phyloP scores from a whole-genome alignment of 352 stramenopile species.

The Pythium guiyangense region DNA sequence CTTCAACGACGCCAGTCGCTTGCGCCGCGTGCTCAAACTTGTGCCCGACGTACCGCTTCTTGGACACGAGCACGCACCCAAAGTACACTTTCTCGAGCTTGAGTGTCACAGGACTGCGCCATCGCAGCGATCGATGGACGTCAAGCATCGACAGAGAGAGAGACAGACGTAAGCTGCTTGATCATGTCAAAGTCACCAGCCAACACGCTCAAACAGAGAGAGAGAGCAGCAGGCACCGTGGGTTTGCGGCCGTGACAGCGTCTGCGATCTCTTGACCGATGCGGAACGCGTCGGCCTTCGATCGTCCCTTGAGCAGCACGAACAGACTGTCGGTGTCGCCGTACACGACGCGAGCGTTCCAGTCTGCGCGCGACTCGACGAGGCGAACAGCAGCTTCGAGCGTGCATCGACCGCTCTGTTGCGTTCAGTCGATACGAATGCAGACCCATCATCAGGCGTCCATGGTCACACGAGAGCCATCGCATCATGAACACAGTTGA shows the following conservation, averaged over 20 bases:
- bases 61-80: slow-evolving; percentile 90
- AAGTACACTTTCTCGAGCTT: slow-evolving; percentile 93
- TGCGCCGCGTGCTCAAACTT: slow-evolving; percentile 75
- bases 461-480: not conserved
- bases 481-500: not conserved
- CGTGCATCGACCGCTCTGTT: slow-evolving; percentile 80
- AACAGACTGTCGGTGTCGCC: slow-evolving; percentile 99
- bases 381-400: slow-evolving; percentile 92
- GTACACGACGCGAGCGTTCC: slow-evolving; percentile 92
- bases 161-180: not conserved
- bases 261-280: slow-evolving; percentile 91
- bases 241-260: slow-evolving; percentile 81
- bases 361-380: slow-evolving; percentile 80
- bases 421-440: not conserved
- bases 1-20: slow-evolving; percentile 61
- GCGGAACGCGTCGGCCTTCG: slow-evolving; percentile 91
- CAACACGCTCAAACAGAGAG: no score
- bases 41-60: slow-evolving; percentile 92
- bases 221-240: slow-evolving; percentile 59
- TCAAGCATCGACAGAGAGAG: not conserved
- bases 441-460: not conserved
- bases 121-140: not conserved
- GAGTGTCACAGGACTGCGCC: slow-evolving; percentile 58
- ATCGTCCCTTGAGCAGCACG: slow-evolving; percentile 93
- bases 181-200: no score